Evolutionary conservation across 805 yeast genomes (phyloP).

Genomic region (Yarrowia sp.): DNA sequence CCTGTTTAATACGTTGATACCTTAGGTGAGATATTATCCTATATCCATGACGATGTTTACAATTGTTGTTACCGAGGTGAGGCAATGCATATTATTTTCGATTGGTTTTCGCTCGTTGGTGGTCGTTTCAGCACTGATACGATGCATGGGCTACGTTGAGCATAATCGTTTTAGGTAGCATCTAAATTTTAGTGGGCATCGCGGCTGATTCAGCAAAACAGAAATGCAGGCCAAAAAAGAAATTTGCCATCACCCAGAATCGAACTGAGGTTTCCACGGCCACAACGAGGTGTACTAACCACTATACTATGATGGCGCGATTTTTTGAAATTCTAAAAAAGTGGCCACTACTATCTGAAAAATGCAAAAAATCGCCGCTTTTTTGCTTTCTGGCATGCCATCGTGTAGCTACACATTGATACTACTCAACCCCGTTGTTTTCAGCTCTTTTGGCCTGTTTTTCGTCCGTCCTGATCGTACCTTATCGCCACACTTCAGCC

Average conservation of each 20-base stretch:
- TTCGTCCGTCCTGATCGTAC: background rate
- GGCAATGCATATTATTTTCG: too few species aligned
- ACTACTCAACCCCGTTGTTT: background rate
- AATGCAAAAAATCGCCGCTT: background rate
- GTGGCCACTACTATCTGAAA: background rate
- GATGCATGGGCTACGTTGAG: background rate
- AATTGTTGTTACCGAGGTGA: background rate
- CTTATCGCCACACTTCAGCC: slow-evolving; percentile 22
- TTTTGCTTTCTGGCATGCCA: background rate
- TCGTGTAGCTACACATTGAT: too few species aligned
- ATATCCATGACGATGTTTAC: background rate
- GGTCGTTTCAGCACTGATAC: background rate
- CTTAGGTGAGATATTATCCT: background rate
- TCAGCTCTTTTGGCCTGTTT: background rate
- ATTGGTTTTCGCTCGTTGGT: background rate
- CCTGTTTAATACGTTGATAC: too few species aligned
- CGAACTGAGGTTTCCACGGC: slow-evolving; percentile 28
- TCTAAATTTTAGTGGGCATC: background rate
- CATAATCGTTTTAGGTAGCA: background rate
- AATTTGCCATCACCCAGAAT: slow-evolving; percentile 26
- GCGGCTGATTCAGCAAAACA: background rate
- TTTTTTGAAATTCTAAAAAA: background rate
- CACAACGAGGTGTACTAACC: slow-evolving; percentile 28
- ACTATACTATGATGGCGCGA: slow-evolving; percentile 25
- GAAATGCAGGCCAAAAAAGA: background rate